Conservation (phyloP, 1,284 basidiomycete species). For the Coriolopsis trogii region DNA sequence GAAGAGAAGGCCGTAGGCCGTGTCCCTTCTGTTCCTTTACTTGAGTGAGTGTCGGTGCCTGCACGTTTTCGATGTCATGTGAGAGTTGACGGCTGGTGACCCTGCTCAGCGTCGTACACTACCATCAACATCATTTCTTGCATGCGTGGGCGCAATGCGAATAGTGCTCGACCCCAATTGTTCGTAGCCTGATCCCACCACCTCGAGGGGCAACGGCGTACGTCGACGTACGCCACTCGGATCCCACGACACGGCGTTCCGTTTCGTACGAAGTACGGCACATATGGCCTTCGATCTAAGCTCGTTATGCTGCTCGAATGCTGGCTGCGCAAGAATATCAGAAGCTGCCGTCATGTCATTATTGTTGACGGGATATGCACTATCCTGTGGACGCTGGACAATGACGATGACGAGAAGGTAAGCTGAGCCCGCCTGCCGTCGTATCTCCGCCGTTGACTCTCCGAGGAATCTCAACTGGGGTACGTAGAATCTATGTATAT, state of each 20-base stretch:
- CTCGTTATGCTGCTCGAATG: background rate
- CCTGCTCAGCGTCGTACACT: background rate
- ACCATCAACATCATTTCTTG: background rate
- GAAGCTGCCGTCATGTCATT: background rate
- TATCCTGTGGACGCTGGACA: background rate
- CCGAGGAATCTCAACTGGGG: background rate
- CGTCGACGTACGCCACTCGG: too few relatives aligned
- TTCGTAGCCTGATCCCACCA: too few relatives aligned
- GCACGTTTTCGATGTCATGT: background rate
- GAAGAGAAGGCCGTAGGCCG: background rate
- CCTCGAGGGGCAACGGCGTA: too few relatives aligned
- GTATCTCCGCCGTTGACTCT: slow-evolving; percentile 2
- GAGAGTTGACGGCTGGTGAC: background rate
- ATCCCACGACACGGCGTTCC: too few relatives aligned
- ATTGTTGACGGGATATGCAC: background rate
- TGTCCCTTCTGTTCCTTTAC: background rate
- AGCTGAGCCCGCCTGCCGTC: background rate
- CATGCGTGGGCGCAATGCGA: slow-evolving; percentile 2
- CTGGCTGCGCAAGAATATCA: background rate
- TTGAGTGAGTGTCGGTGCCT: background rate
- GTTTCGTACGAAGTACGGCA: too few relatives aligned
- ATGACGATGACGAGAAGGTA: background rate
- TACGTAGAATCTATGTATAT: background rate
- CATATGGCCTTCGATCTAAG: background rate
- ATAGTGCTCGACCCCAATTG: too few relatives aligned